Conservation (phyloP, 2,329 filamentous ascomycete species). For the Fusarium sp. region DNA sequence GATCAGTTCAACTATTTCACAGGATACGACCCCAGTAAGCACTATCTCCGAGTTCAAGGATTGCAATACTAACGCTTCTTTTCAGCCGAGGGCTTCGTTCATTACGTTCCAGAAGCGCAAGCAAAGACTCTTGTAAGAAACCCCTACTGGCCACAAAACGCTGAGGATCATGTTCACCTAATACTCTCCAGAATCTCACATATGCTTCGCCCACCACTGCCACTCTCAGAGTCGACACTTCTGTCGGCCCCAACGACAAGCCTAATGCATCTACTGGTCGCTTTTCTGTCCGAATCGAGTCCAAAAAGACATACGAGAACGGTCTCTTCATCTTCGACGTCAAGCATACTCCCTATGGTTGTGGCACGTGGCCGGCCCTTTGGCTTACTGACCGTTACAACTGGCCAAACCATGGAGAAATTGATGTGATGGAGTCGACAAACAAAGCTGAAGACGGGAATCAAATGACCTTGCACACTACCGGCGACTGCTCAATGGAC, state of each 20-base stretch:
- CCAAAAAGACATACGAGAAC: constrained; percentile 66
- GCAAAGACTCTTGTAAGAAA: constrained; percentile 54
- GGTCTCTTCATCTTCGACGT: constrained; percentile 76
- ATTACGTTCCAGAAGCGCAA: constrained; percentile 58
- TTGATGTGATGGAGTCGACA: constrained; percentile 68
- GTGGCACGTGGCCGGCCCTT: constrained; percentile 71
- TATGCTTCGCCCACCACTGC: constrained; percentile 63
- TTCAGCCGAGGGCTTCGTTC: constrained; percentile 59
- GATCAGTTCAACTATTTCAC: constrained; percentile 64
- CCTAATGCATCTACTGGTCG: constrained; percentile 67
- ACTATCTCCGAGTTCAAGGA: neutral
- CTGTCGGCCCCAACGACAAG: constrained; percentile 56
- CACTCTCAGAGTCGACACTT: constrained; percentile 69
- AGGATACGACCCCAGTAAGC: constrained; percentile 58
- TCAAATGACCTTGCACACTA: constrained; percentile 69
- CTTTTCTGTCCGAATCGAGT: constrained; percentile 70
- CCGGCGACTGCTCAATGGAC: constrained; percentile 59
- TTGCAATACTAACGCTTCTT: neutral
- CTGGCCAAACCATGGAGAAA: constrained; percentile 73
- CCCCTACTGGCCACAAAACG: neutral
- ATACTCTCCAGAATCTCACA: constrained; percentile 65
- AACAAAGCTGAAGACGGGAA: constrained; percentile 66
- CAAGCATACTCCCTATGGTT: constrained; percentile 70
- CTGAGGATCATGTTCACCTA: neutral
- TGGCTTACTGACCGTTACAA: constrained; percentile 70